Conservation (phyloP, 2,329 filamentous ascomycete genomes). For the Basipetospora chlamydospora region DNA sequence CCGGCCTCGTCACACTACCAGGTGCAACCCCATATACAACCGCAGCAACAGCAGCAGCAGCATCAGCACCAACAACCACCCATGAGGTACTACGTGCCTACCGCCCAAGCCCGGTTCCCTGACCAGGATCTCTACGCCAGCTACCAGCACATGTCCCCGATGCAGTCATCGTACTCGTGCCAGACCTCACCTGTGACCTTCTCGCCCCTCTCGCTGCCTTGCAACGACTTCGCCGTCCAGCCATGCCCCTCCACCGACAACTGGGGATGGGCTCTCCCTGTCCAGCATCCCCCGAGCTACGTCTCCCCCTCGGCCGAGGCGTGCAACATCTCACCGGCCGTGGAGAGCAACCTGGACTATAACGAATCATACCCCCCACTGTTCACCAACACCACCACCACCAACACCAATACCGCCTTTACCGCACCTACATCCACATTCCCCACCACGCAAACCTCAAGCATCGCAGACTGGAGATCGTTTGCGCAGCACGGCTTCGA, state of each 20-base stretch:
- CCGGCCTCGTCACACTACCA: conserved; percentile 37
- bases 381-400: conserved; percentile 6
- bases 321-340: conserved; percentile 4
- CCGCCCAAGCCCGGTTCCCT: conserved; percentile 18
- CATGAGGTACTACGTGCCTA: conserved; percentile 24
- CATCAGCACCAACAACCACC: conserved; percentile 19
- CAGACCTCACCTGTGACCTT: conserved; percentile 42
- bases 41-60: conserved; percentile 23
- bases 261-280: conserved; percentile 17
- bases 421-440: too few relatives aligned
- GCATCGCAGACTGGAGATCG: conserved; percentile 23
- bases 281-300: conserved; percentile 17
- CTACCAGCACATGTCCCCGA: conserved; percentile 33
- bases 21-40: conserved; percentile 19
- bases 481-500: conserved; percentile 30
- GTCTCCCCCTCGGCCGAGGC: conserved; percentile 9
- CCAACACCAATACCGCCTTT: conserved; percentile 9
- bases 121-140: conserved; percentile 26
- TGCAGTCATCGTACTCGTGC: conserved; percentile 39
- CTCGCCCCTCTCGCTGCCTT: conserved; percentile 38
- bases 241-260: conserved; percentile 24
- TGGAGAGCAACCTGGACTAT: conserved; percentile 12
- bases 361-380: conserved; percentile 19
- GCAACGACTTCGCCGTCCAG: conserved; percentile 21
- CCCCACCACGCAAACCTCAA: neutral